These are phyloP conservation scores for Ricinus communis DNA, from an alignment of 345 rosid genomes.

Conservation along the genomic window DNA sequence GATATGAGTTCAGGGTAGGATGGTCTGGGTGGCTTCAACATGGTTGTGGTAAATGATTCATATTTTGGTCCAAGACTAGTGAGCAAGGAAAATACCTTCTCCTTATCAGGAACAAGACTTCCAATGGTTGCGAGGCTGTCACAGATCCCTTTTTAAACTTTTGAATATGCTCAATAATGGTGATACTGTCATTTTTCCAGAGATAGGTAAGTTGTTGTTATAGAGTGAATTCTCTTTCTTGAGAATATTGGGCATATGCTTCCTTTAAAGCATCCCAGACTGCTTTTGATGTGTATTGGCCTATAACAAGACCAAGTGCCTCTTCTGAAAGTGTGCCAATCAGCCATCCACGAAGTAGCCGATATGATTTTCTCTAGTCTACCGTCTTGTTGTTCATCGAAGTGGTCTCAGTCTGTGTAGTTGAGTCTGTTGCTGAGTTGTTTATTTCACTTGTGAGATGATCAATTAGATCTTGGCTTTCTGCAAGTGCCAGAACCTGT, in stretches of 20 bases:
- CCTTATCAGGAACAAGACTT: neutral
- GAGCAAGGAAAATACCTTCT: neutral
- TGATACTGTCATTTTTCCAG: neutral
- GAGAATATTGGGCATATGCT: neutral
- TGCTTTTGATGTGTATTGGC: neutral
- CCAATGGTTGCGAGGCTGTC: no score
- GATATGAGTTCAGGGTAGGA: neutral
- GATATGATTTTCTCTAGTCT: neutral
- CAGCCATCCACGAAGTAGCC: conserved; percentile 12
- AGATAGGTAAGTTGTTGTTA: neutral
- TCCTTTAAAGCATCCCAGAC: conserved; percentile 8
- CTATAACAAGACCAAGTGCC: neutral
- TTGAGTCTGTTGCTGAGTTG: no score
- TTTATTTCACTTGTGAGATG: no score
- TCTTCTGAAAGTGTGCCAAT: neutral
- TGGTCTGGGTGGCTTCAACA: conserved; percentile 4
- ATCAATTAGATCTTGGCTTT: no score
- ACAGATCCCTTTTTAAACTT: no score
- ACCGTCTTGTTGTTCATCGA: no score
- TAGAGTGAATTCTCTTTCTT: neutral
- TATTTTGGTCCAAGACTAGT: neutral
- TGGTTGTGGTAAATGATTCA: neutral
- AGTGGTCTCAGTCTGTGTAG: no score
- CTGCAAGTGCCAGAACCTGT: no score
- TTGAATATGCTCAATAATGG: no score